These are phyloP conservation scores for Fusarium clavum DNA, from an alignment of 2,329 filamentous ascomycete species.

Conservation along the genomic window DNA sequence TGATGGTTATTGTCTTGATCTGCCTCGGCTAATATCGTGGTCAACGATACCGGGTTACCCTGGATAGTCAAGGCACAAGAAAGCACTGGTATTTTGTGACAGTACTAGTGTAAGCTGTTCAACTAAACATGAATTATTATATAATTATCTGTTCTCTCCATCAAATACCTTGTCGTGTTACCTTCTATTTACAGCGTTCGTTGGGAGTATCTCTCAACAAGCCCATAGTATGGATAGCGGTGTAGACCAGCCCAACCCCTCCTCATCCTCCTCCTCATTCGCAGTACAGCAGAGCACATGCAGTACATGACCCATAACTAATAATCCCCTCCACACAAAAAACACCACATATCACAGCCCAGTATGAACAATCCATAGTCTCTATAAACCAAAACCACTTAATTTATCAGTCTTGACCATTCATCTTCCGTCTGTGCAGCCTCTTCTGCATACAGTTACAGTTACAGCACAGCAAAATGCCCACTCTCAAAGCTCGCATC, in stretches of 20 bases:
- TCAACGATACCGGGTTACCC: background rate
- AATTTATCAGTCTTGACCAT: constrained; percentile 2
- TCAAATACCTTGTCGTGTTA: background rate
- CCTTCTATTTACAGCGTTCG: constrained; percentile 4
- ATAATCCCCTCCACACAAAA: constrained; percentile 31
- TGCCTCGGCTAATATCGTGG: background rate
- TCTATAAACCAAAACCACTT: constrained; percentile 7
- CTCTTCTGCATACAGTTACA: background rate
- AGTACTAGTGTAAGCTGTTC: background rate
- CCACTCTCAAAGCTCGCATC: constrained; percentile 45
- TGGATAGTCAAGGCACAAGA: background rate
- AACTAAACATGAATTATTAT: background rate
- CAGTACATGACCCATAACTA: constrained; percentile 1
- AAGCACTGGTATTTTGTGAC: background rate
- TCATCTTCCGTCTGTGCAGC: constrained; percentile 11
- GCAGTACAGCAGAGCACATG: background rate
- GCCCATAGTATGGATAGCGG: constrained; percentile 10
- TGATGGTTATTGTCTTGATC: background rate
- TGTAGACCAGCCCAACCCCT: constrained; percentile 28
- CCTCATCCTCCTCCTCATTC: background rate
- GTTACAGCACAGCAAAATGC: constrained; percentile 35
- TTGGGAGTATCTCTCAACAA: constrained; percentile 4
- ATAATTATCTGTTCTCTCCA: background rate
- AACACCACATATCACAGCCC: constrained; percentile 15
- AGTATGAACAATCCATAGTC: background rate